These are phyloP conservation scores for Crataegus laevigata DNA, from an alignment of 306 rosid species.

Conservation along the genomic window DNA sequence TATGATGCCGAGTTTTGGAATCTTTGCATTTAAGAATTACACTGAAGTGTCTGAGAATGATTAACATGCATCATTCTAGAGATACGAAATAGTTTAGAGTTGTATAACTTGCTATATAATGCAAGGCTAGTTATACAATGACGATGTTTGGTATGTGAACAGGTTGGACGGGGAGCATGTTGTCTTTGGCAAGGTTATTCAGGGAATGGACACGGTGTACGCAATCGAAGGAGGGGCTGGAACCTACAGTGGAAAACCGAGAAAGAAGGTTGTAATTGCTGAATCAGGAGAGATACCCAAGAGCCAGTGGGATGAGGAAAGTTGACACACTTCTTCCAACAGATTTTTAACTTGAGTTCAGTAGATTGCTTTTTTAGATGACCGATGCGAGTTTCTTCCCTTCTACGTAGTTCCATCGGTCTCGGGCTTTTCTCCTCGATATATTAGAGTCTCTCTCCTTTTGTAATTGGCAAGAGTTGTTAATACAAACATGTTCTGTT, in stretches of 20 bases:
- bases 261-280: slow-evolving; percentile 65
- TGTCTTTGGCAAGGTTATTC: slow-evolving; percentile 69
- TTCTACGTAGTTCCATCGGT: background rate
- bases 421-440: slow-evolving; percentile 7
- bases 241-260: slow-evolving; percentile 72
- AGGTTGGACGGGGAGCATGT: slow-evolving; percentile 92
- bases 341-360: slow-evolving; percentile 17
- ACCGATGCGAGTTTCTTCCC: slow-evolving; percentile 12
- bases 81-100: background rate
- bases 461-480: slow-evolving; percentile 12
- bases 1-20: background rate
- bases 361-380: slow-evolving; percentile 11
- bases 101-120: background rate
- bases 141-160: slow-evolving; percentile 2
- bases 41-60: background rate
- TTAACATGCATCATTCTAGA: background rate
- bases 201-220: slow-evolving; percentile 78
- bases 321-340: slow-evolving; percentile 20
- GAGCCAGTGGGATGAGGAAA: slow-evolving; percentile 60
- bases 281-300: slow-evolving; percentile 70
- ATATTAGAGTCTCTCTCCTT: background rate
- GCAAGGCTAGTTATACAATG: background rate
- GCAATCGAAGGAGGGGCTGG: slow-evolving; percentile 86
- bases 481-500: slow-evolving; percentile 7
- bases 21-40: background rate